Conservation (phyloP, 2,329 filamentous ascomycete species). For the Tolypocladium tundrense region DNA sequence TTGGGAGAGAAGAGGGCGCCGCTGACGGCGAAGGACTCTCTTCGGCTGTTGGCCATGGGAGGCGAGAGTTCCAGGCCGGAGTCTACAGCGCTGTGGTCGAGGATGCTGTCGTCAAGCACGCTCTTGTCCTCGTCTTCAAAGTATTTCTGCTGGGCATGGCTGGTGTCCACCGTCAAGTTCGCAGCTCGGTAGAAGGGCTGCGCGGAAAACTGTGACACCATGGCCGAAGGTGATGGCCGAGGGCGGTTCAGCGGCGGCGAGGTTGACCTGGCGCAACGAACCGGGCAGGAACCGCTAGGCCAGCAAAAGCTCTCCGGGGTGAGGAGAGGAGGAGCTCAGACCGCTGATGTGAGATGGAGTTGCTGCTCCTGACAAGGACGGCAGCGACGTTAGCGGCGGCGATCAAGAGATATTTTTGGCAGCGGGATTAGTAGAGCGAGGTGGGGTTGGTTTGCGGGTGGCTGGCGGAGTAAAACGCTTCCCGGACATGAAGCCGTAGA, state of each 20-base stretch:
- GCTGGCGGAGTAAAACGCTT: neutral
- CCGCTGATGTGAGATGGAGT: neutral
- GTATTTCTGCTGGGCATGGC: constrained; percentile 38
- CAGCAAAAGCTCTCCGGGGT: neutral
- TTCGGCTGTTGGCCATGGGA: constrained; percentile 49
- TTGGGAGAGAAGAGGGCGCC: constrained; percentile 53
- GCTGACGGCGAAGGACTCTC: constrained; percentile 52
- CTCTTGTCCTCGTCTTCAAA: constrained; percentile 52
- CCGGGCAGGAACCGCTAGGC: neutral
- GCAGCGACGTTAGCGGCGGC: neutral
- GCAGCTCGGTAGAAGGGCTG: constrained; percentile 40
- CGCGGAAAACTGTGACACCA: constrained; percentile 42
- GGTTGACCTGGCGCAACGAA: neutral
- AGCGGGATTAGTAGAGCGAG: neutral
- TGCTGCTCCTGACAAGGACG: neutral
- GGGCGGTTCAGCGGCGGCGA: neutral
- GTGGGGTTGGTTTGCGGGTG: neutral
- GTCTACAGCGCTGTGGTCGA: constrained; percentile 49
- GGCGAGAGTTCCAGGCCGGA: constrained; percentile 55
- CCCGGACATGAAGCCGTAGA: neutral
- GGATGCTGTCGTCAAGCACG: constrained; percentile 50
- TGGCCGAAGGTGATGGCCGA: constrained; percentile 17
- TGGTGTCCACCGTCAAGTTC: constrained; percentile 43
- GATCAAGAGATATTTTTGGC: neutral
- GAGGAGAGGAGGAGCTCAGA: neutral